Percentiles rank a stretch among this genome's conserved stretches.
phyloP scores from a whole-genome alignment of 768 basidiomycete species.

The Fibroporia radiculosa region DNA sequence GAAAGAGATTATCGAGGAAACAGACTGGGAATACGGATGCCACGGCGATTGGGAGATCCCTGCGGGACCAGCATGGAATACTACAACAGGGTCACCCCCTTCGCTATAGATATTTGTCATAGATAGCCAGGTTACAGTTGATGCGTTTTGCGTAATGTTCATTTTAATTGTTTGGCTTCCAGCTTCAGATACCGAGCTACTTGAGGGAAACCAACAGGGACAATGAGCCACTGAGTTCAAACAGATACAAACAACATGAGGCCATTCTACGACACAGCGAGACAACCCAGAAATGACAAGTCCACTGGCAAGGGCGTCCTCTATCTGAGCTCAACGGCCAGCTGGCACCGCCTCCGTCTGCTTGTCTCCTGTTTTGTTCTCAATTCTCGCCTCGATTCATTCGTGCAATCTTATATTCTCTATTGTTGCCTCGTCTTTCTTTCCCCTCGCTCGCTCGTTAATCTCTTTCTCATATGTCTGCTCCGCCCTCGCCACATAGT shows the following conservation, averaged over 20 bases:
- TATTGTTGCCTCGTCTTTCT: conserved; percentile 23
- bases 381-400: conserved; percentile 5
- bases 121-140: no score
- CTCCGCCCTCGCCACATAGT: conserved; percentile 29
- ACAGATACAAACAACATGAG: conserved; percentile 18
- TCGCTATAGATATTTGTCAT: conserved; percentile 1
- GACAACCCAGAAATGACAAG: conserved; percentile 11
- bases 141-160: no score
- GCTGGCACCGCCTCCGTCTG: conserved; percentile 14
- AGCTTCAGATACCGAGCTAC: not conserved
- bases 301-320: conserved; percentile 16
- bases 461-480: conserved; percentile 34
- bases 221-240: conserved; percentile 10
- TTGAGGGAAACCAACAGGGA: no score
- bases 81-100: conserved; percentile 43
- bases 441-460: conserved; percentile 29
- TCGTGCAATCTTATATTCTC: conserved; percentile 8
- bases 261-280: conserved; percentile 11
- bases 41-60: conserved; percentile 70
- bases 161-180: not conserved
- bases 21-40: conserved; percentile 75
- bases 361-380: conserved; percentile 6
- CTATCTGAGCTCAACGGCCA: conserved; percentile 18
- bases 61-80: conserved; percentile 60
- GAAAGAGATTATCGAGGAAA: conserved; percentile 52